A percentile compares a stretch with the other conserved stretches of the same genome.
Evolutionary conservation across 352 stramenopile species (phyloP).

Genomic region (Globisporangium spiculum): DNA sequence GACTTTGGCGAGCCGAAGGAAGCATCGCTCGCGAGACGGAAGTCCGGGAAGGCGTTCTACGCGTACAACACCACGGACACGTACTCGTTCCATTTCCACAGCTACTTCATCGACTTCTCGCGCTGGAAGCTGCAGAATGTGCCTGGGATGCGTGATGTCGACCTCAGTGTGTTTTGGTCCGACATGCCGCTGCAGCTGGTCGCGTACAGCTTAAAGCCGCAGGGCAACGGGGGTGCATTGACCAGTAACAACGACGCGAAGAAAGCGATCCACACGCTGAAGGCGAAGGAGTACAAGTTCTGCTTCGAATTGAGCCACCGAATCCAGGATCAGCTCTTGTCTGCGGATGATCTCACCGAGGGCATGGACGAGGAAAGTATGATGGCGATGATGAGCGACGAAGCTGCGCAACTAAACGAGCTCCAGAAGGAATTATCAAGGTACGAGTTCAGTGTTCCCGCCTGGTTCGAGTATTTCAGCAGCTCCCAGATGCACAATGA

Average conservation of each 20-base stretch:
- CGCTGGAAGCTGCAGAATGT: conserved; percentile 53
- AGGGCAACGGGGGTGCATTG: background rate
- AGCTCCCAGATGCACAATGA: conserved; percentile 29
- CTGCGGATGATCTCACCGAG: background rate
- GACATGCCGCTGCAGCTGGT: conserved; percentile 61
- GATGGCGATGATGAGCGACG: background rate
- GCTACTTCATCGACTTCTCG: conserved; percentile 65
- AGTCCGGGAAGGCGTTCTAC: conserved; percentile 34
- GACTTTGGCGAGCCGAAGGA: conserved; percentile 58
- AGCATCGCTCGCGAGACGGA: conserved; percentile 27
- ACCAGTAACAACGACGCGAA: conserved; percentile 21
- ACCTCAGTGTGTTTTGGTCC: conserved; percentile 50
- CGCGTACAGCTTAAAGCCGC: conserved; percentile 44
- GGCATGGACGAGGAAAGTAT: background rate
- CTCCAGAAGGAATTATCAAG: conserved; percentile 25
- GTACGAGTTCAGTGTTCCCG: conserved; percentile 37
- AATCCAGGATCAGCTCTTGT: conserved; percentile 13
- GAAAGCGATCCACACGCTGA: conserved; percentile 28
- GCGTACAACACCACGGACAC: conserved; percentile 58
- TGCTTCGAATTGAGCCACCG: conserved; percentile 48
- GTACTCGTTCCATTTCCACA: conserved; percentile 76
- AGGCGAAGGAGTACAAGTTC: conserved; percentile 53
- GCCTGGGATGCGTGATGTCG: conserved; percentile 42
- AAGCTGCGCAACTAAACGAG: conserved; percentile 19
- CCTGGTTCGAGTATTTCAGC: conserved; percentile 63